Percentiles rank a stretch among this genome's conserved stretches.
phyloP scores from a whole-genome alignment of 306 rosid species.

The Potentilla sterilis region DNA sequence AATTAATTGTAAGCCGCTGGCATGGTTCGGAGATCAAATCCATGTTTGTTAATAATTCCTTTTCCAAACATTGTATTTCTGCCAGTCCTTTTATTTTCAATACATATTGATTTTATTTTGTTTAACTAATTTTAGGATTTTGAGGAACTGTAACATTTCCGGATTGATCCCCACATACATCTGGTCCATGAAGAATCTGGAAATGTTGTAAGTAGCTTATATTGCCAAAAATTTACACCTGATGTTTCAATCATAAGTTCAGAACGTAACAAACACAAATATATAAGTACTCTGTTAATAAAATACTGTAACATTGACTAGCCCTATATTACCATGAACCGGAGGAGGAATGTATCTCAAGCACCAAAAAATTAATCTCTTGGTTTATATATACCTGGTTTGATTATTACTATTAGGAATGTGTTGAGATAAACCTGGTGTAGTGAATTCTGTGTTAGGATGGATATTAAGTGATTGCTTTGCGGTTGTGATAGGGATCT shows the following conservation, averaged over 20 bases:
- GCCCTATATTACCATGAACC: neutral
- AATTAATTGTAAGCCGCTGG: too few species aligned
- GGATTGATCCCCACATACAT: slow-evolving; percentile 62
- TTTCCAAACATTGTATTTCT: neutral
- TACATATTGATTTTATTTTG: neutral
- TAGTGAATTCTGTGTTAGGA: neutral
- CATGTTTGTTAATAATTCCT: neutral
- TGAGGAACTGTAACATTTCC: slow-evolving; percentile 69
- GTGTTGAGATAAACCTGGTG: neutral
- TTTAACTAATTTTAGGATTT: slow-evolving; percentile 43
- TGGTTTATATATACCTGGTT: neutral
- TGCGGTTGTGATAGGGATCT: slow-evolving; percentile 18
- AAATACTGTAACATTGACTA: neutral
- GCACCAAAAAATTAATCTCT: neutral
- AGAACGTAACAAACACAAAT: neutral
- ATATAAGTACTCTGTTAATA: neutral
- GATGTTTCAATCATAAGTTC: neutral
- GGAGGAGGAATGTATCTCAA: neutral
- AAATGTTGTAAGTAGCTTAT: slow-evolving; percentile 54
- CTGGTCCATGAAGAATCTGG: slow-evolving; percentile 43
- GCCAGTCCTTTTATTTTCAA: neutral
- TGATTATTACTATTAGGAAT: neutral
- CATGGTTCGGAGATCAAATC: neutral
- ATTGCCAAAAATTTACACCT: neutral
- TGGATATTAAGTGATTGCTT: neutral